Base-by-base conservation (phyloP, 2,329 filamentous ascomycete species). In the Alternaria brassicicola region DNA sequence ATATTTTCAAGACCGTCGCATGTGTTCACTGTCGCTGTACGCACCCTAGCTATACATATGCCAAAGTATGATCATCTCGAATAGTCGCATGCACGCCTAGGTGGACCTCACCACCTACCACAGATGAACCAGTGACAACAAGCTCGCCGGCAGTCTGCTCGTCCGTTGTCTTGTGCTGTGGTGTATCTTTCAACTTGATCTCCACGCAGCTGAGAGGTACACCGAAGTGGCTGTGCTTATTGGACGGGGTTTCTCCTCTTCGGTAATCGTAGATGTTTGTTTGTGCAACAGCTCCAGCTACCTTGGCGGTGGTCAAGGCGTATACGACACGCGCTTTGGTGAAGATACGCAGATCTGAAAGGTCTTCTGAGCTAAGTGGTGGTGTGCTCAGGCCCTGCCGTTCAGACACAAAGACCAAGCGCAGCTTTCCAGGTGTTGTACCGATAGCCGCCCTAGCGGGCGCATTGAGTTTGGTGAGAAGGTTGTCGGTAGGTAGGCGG, bases 261-360 rank as follows among this genome's bases (percentile, higher is more conserved):
- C 94, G 83, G 76, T 98, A 98, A 75, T 98, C 94, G 72, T 91
- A 96, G 36, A 93, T 84, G 61, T 91, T 88, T 7, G 91, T 96
- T 79, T 98, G 94, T 1, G 89, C 83, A n/a, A 96, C 86, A 1
- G 93, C 89, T 35, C 95, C 95, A 2, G 93, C 94, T n/a, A 98
- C 91, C 60, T 87, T 86, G 23, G 92, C 82, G 1, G 90, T 88
- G 17, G 92, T 90, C 53, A 99, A 83, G 3, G 93, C 93, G 76
- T 98, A 97, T 49, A 96, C 83, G 55, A 97, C 83, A 50, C 92
- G 87, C 2, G 92, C 89, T 26, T 89, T 86, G 2, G 90, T 91
- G 76, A 93, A 91, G 51, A 96, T 85, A 43, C 93, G 88, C 56
- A 98, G 79, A 71, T 97, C 92, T 0, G 90, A 92, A 38, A 98